Evolutionary conservation across 495 filamentous ascomycete species (phyloP), one percentile per base, ranked within the genome.

Genomic region (Aspergillus diversus): DNA sequence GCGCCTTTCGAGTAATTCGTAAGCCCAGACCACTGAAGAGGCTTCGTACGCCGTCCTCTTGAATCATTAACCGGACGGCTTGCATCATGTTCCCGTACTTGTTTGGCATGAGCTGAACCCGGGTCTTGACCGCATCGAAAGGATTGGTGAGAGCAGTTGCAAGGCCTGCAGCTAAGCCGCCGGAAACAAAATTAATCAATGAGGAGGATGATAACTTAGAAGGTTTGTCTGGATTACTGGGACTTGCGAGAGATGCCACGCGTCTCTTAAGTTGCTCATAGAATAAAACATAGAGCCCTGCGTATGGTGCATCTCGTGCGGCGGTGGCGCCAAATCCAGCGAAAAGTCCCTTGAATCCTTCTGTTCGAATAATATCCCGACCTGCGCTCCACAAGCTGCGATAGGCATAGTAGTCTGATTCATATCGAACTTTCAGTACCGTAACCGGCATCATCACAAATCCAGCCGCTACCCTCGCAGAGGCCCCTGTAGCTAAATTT

Each of bases 371-470:
- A 35, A 99, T 98, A 66, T 93, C 90, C 13, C 78, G 83, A 4
- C 82, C 85, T 0, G 96, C 95, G 35, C 83, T 79, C 32, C 81
- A 71, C 17, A 99, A 80, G 6, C 90, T 92, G n/a, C 81, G 81
- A 78, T 99, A 99, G 33, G 82, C 76, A 80, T 97, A 99, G 50
- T 91, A 78, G 59, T 83, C 89, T 8, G 86, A 90, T 71, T 99
- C 95, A 71, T 95, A 98, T 51, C 95, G 91, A 9, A 99, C 96
- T 72, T 99, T 99, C 71, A 99, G 85, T 35, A 98, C 90, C 3
- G 95, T 99, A 57, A 98, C 86, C 7, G 95, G 95, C 93, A 97
- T 98, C 79, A 98, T 88, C 47, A 96, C 77, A 71, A 97, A 89
- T 11, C 95, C 95, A 0, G 93, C 93, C 12, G 87, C 85, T 5